Base-by-base conservation (phyloP, 345 rosid genomes). In the Camelina neglecta region DNA sequence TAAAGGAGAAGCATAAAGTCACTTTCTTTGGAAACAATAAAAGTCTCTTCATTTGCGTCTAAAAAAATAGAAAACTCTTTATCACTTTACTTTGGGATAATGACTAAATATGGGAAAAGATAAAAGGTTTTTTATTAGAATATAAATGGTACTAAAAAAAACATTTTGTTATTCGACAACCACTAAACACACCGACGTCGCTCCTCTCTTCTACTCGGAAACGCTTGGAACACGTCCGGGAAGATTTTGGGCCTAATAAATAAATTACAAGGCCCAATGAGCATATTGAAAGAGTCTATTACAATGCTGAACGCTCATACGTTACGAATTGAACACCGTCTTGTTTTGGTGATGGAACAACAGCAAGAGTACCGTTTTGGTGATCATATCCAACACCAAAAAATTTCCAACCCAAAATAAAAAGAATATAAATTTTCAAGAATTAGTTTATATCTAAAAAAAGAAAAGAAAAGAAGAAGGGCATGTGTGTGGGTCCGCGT, bases 401-500 rank as follows among this genome's bases (percentile, higher is more conserved):
- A 18, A 59, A 8, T 9, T 18, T 60, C 16, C 8, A 4, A 4
- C 26, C 8, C 55, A 8, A 21, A 10, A 4, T 9, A 4, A 4
- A 49, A 8, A 29, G 31, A 29, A 49, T 8, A 7, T 16, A 16
- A 18, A 50, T 8, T 51, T 51, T 8, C 26, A 48, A 42, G 56
- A 41, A 9, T 13, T 3, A 45, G 16, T 13, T 45, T 47, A n/a
- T n/a, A 47, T n/a, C 20, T 6, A n/a, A 3, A 29, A 29, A 5
- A 18, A 6, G 3, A 6, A 36, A 11, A 15, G 29, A 3, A 20
- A 23, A 8, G 8, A 10, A 48, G 13, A 60, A 36, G 15, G 11
- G 57, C n/a, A 41, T 42, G 49, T 61, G 79, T 61, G 79, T 59
- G 57, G 36, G 58, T 59, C 79, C 56, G 33, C 65, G 70, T 76